Percentiles rank a stretch among this genome's conserved stretches.
phyloP scores from a whole-genome alignment of 306 rosid species.

The Sicyos baderoa region DNA sequence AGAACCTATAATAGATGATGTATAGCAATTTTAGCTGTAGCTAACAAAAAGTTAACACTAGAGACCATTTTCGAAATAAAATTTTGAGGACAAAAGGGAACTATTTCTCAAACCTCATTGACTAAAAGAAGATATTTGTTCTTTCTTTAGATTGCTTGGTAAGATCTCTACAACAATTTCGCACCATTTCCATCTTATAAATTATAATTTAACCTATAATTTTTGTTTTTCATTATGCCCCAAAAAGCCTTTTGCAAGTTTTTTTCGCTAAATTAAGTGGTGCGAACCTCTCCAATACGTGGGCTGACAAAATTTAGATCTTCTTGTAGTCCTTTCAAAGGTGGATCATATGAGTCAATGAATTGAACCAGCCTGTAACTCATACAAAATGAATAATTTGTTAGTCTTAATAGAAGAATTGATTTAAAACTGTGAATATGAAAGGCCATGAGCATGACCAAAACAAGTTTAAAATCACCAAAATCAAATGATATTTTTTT shows the following conservation, averaged over 20 bases:
- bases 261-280: constrained; percentile 14
- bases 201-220: background rate
- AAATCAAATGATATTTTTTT: background rate
- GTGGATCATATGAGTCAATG: constrained; percentile 93
- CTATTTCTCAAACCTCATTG: background rate
- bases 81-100: background rate
- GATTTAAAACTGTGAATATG: background rate
- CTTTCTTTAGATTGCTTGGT: constrained; percentile 6
- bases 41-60: background rate
- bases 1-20: background rate
- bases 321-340: constrained; percentile 87
- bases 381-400: constrained; percentile 12
- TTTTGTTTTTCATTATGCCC: background rate
- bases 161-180: background rate
- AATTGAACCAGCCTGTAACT: constrained; percentile 76
- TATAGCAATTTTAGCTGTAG: background rate
- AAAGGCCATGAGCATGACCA: background rate
- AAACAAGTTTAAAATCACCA: background rate
- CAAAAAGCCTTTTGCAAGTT: background rate
- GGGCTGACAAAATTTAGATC: constrained; percentile 98
- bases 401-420: background rate
- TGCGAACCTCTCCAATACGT: constrained; percentile 94
- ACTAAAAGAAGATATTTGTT: background rate
- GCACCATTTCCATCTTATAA: background rate
- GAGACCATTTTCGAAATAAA: background rate